Evolutionary conservation across 495 filamentous ascomycete genomes (phyloP).

Genomic region (Usnea hakonensis): DNA sequence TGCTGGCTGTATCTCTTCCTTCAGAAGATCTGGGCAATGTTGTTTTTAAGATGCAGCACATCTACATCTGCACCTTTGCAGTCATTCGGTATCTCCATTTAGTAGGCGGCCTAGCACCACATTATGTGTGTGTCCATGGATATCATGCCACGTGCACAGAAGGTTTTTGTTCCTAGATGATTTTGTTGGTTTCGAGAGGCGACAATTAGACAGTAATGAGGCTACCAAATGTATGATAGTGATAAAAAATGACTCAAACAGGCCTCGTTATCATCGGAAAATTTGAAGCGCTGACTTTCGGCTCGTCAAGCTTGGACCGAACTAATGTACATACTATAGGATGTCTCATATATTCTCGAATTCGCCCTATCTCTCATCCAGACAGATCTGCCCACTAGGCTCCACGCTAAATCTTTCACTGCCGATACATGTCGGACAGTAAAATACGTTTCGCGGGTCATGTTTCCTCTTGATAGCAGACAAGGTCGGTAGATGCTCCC

Average conservation of each 20-base stretch:
- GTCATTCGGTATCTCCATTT: too few species aligned
- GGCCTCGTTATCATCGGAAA: not conserved
- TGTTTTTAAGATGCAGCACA: too few species aligned
- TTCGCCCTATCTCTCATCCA: not conserved
- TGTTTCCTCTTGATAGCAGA: conserved; percentile 38
- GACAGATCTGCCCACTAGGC: conserved; percentile 20
- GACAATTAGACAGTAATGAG: not conserved
- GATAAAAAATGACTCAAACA: not conserved
- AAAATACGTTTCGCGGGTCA: conserved; percentile 41
- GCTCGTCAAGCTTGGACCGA: not conserved
- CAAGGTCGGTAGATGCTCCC: conserved; percentile 37
- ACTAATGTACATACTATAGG: not conserved
- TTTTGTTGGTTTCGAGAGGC: too few species aligned
- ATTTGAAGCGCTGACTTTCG: not conserved
- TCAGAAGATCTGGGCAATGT: too few species aligned
- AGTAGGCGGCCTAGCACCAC: too few species aligned
- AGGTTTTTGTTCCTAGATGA: too few species aligned
- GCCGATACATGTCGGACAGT: conserved; percentile 40
- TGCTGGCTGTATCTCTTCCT: too few species aligned
- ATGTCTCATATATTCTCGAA: not conserved
- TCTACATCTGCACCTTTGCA: too few species aligned
- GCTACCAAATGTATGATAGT: not conserved
- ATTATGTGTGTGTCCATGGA: too few species aligned
- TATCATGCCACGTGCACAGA: too few species aligned
- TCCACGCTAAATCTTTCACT: conserved; percentile 37